Conservation (phyloP, 2,329 filamentous ascomycete genomes). For the Nigrospora osmanthi region DNA sequence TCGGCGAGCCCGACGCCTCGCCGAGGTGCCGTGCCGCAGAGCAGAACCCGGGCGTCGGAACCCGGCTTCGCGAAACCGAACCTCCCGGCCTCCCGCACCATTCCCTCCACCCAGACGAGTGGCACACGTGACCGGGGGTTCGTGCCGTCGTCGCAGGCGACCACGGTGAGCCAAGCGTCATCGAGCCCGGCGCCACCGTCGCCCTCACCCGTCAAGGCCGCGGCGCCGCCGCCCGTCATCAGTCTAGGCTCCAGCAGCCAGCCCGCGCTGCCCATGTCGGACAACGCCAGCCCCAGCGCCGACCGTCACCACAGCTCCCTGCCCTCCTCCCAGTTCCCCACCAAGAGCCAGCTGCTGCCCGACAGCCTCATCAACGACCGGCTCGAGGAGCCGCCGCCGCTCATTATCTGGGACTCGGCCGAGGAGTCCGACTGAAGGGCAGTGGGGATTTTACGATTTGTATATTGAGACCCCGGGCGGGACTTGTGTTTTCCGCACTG, state of each 20-base stretch:
- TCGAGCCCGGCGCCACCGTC: constrained; percentile 18
- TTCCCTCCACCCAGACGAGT: constrained; percentile 1
- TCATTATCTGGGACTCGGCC: constrained; percentile 34
- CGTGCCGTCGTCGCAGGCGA: constrained; percentile 34
- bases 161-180: constrained; percentile 28
- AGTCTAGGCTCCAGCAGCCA: constrained; percentile 4
- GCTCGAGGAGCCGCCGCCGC: constrained; percentile 25
- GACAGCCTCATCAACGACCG: constrained; percentile 34
- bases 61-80: background rate
- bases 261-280: background rate
- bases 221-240: constrained; percentile 4
- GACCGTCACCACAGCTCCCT: constrained; percentile 13
- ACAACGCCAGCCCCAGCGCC: constrained; percentile 2
- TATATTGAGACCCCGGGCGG: too few species aligned
- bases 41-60: background rate
- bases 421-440: constrained; percentile 18
- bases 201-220: constrained; percentile 19
- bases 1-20: background rate
- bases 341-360: constrained; percentile 45
- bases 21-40: background rate
- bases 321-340: constrained; percentile 39
- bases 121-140: constrained; percentile 3
- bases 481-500: too few species aligned
- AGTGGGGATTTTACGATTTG: too few species aligned
- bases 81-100: background rate